These are phyloP conservation scores for Dichomitus squalens DNA, from an alignment of 1,284 basidiomycete genomes.

Conservation along the genomic window DNA sequence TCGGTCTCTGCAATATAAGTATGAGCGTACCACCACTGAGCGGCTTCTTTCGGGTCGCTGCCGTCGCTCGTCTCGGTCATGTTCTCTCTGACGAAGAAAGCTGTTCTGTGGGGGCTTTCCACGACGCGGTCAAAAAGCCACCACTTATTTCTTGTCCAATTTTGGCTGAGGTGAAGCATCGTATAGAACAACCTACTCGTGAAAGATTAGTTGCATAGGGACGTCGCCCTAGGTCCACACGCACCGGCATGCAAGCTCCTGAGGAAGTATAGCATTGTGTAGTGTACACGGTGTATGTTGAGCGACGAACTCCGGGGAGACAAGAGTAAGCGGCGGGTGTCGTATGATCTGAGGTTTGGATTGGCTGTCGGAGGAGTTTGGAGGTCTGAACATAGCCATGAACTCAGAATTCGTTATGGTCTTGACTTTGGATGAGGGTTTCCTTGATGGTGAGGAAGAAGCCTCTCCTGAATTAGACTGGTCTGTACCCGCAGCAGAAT, in stretches of 20 bases:
- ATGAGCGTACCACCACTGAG: constrained; percentile 59
- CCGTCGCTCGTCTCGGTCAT: constrained; percentile 25
- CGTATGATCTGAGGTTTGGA: constrained; percentile 33
- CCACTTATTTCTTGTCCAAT: constrained; percentile 81
- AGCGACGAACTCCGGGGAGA: constrained; percentile 61
- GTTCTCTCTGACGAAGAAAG: constrained; percentile 66
- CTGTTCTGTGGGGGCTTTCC: constrained; percentile 82
- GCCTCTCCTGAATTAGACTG: background rate
- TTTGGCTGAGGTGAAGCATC: constrained; percentile 42
- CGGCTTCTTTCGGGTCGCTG: constrained; percentile 61
- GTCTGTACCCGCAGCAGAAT: background rate
- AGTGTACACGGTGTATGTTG: constrained; percentile 78
- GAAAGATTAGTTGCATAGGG: background rate
- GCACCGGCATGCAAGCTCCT: constrained; percentile 62
- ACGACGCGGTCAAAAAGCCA: constrained; percentile 82
- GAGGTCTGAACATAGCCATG: constrained; percentile 56
- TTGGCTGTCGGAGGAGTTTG: constrained; percentile 41
- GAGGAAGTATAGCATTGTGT: constrained; percentile 67
- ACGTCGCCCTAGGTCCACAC: background rate
- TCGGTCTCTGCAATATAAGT: no score
- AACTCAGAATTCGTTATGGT: constrained; percentile 32
- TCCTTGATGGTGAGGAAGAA: constrained; percentile 16
- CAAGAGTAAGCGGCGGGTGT: constrained; percentile 54
- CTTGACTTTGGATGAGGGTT: constrained; percentile 32
- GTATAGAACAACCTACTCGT: constrained; percentile 5